Percentiles rank a stretch among this genome's conserved stretches.
These are phyloP conservation scores for Selaginella tamariscina DNA, from an alignment of 75 land plant genomes.

Conservation along the genomic window DNA sequence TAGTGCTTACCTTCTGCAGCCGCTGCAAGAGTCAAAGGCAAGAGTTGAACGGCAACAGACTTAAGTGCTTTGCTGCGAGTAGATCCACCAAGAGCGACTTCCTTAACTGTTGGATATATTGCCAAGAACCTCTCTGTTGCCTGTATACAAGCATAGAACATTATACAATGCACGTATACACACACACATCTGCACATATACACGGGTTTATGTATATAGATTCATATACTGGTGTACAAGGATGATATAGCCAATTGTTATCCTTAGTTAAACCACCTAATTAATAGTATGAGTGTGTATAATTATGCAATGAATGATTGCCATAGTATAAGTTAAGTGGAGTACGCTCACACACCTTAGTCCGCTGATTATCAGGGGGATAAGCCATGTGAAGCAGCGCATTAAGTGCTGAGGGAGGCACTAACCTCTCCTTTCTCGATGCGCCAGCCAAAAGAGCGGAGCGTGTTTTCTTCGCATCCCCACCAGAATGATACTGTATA, in stretches of 20 bases:
- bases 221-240: not conserved
- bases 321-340: not conserved
- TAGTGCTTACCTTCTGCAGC: conserved; percentile 40
- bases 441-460: conserved; percentile 61
- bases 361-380: conserved; percentile 55
- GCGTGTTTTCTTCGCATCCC: conserved; percentile 47
- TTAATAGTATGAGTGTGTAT: not conserved
- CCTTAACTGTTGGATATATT: conserved; percentile 67
- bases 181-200: not conserved
- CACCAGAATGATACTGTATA: conserved; percentile 26
- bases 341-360: conserved; percentile 47
- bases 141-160: conserved; percentile 30
- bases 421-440: conserved; percentile 68
- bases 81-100: conserved; percentile 71
- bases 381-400: conserved; percentile 45
- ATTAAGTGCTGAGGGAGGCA: conserved; percentile 65
- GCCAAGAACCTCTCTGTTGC: conserved; percentile 88
- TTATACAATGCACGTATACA: not conserved
- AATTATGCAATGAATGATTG: not conserved
- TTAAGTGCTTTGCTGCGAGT: conserved; percentile 63
- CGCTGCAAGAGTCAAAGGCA: conserved; percentile 38
- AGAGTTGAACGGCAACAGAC: conserved; percentile 66
- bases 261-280: not conserved
- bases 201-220: not conserved
- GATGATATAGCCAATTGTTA: not conserved